A percentile compares a stretch with the other conserved stretches of the same genome.
Conservation (phyloP, 2,329 filamentous ascomycete species). For the Colletotrichum falcatum region DNA sequence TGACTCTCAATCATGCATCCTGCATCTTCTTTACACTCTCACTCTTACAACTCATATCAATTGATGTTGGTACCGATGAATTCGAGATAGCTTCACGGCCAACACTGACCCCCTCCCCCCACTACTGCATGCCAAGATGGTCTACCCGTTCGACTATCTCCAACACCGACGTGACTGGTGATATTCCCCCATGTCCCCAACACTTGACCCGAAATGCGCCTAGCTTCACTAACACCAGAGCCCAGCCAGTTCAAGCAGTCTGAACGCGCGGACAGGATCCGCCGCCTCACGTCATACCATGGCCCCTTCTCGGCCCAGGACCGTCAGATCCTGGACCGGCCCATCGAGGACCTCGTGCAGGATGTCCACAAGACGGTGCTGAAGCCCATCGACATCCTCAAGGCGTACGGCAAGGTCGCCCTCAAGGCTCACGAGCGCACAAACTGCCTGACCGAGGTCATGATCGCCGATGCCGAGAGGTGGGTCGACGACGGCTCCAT, state of each 20-base stretch:
- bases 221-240: constrained; percentile 46
- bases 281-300: constrained; percentile 74
- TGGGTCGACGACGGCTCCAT: constrained; percentile 71
- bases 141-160: constrained; percentile 67
- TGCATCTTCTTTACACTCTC: background rate
- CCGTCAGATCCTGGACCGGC: constrained; percentile 73
- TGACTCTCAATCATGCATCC: constrained; percentile 1
- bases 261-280: constrained; percentile 78
- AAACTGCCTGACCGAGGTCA: constrained; percentile 89
- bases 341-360: constrained; percentile 82
- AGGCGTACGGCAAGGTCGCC: constrained; percentile 87
- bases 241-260: constrained; percentile 81
- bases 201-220: background rate
- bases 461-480: constrained; percentile 81
- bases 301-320: constrained; percentile 74
- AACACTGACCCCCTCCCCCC: background rate
- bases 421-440: constrained; percentile 86
- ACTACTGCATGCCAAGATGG: constrained; percentile 31
- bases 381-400: constrained; percentile 79
- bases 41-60: background rate
- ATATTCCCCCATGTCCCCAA: constrained; percentile 33
- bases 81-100: background rate
- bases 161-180: constrained; percentile 80
- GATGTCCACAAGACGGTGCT: constrained; percentile 78
- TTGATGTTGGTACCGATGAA: background rate